Conservation (phyloP, 2,329 filamentous ascomycete genomes). For the Cadophora luteo-olivacea region DNA sequence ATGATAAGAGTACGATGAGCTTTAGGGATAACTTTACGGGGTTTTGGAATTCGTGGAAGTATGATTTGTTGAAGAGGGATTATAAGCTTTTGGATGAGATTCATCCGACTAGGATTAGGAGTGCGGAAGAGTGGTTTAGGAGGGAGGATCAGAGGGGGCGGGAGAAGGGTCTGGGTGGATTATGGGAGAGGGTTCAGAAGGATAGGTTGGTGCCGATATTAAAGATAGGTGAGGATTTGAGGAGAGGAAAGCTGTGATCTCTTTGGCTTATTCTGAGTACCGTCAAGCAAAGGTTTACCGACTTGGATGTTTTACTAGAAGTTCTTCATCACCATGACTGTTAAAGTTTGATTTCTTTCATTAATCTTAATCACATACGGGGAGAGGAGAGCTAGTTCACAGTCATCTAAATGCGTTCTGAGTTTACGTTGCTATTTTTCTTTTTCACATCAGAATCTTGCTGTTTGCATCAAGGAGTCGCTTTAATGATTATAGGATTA, state of each 20-base stretch:
- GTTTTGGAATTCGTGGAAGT: conserved; percentile 56
- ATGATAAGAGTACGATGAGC: conserved; percentile 48
- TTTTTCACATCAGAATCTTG: too few species aligned
- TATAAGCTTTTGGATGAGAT: conserved; percentile 59
- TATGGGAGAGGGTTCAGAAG: conserved; percentile 46
- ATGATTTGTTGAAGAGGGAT: conserved; percentile 53
- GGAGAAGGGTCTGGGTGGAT: conserved; percentile 39
- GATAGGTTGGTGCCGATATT: conserved; percentile 39
- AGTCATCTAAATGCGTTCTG: too few species aligned
- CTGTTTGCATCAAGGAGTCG: too few species aligned
- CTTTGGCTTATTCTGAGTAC: background rate
- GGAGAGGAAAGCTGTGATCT: conserved; percentile 31
- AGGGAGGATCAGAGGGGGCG: conserved; percentile 47
- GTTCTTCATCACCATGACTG: too few species aligned
- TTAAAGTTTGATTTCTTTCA: too few species aligned
- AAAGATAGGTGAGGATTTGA: conserved; percentile 42
- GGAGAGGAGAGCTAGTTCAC: too few species aligned
- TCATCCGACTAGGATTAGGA: conserved; percentile 54
- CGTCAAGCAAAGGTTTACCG: too few species aligned
- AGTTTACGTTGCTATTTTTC: too few species aligned
- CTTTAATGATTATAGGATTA: too few species aligned
- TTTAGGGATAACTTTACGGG: conserved; percentile 56
- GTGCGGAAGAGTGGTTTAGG: conserved; percentile 56
- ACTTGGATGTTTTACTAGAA: too few species aligned
- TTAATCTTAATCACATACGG: too few species aligned